Evolutionary conservation across 164 flowering plant species (phyloP), one percentile per base, ranked within the genome.

Genomic region (Vitis amurensis): DNA sequence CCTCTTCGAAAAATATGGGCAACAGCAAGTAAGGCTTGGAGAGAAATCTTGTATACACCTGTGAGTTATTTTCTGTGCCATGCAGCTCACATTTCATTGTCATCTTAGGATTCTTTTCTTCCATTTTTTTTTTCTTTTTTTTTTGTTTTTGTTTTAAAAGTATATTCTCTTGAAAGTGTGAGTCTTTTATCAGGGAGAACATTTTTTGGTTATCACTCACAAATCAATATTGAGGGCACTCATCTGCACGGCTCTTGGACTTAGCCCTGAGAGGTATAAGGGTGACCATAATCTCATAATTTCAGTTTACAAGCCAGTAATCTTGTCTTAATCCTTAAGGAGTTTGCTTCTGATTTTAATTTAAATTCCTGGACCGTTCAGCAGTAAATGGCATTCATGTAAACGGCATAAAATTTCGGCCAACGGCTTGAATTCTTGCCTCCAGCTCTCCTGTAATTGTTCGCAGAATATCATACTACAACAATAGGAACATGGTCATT

Each of bases 161-260:
- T 17, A 17, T 23, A 23, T 37, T 37, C 44, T 37, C 44, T 6
- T 37, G 44, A 37, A 37, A 37, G 27, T 37, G 44, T 37, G 44
- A 69, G 50, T 64, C 11, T 13, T 65, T 55, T 3, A 27, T 59
- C 87, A 90, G 95, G 95, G 92, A 37, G 86, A 88, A 37, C 77
- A 74, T 49, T 79, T 88, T 74, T 67, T 88, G 79, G 89, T 88
- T 59, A 80, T 90, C 27, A 85, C 95, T 14, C 92, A 90, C 78
- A 90, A 90, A 73, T 90, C 95, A 56, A 90, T 88, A 12, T 73
- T 90, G 76, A 79, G 92, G 63, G 95, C 92, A 48, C 67, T 90
- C 70, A 79, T 87, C 77, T 90, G 92, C 78, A 85, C 87, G 3
- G 91, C 95, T 31, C 85, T 90, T 75, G 95, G 95, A 64, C 82